Evolutionary conservation across 306 rosid species (phyloP), one percentile per base, ranked within the genome.

Genomic region (Acacia melanoxylon): DNA sequence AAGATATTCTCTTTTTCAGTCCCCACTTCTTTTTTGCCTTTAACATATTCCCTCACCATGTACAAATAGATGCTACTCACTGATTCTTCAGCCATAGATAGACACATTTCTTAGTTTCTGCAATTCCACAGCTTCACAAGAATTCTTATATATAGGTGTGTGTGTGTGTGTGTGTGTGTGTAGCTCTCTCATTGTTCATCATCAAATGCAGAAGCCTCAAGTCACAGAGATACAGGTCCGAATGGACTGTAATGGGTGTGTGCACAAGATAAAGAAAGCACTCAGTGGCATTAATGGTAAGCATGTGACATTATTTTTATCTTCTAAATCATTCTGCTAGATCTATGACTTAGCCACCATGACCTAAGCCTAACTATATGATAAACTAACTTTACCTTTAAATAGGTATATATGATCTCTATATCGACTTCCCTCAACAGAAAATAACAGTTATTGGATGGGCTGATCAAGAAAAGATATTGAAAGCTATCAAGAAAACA

Each of bases 221-320:
- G 76, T 91, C 78, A 92, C 97, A 6, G 92, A 89, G 83, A 91
- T 93, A 77, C 89, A 92, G 78, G 94, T 95, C 84, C 92, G 98
- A 12, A 93, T 93, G 86, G 98, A 93, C 87, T 95, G 99, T 49
- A 93, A 95, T 68, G 98, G 99, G 10, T 95, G 99, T n/a, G 91
- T 91, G 20, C 93, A 90, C 72, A 93, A 95, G 97, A 90, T 95
- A 71, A 95, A 87, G 88, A 95, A 89, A 82, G 93, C 94, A 17
- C 80, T 95, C 20, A 74, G 83, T 61, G 96, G 92, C 85, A 85
- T 95, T 66, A 82, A 86, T 45, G 99, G 99, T 95, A 80, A 65
- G 89, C 51, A 9, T 49, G 27, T 25, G 22, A 67, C 51, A 19
- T 52, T 0, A 19, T 7, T 79, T 77, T 68, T 35, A 22, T 78